Conservation (phyloP, 805 yeast species). For the Diddensiella santjacobensis region DNA sequence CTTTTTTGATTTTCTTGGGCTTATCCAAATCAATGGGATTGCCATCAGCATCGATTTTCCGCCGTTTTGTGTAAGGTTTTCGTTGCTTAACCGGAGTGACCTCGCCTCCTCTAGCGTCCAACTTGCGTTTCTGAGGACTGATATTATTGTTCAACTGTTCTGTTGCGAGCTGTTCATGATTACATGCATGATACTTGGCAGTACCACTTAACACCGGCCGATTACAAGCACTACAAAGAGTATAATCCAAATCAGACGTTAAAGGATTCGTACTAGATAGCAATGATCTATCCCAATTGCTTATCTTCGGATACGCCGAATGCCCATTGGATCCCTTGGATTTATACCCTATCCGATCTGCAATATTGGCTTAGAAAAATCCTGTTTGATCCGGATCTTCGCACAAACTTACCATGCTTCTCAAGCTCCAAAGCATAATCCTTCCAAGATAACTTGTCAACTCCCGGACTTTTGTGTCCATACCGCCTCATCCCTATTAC, state of each 20-base stretch:
- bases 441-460: constrained; percentile 11
- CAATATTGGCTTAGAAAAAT: too few relatives aligned
- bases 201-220: constrained; percentile 29
- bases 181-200: constrained; percentile 21
- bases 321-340: too few relatives aligned
- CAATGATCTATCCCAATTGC: constrained; percentile 25
- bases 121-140: constrained; percentile 3
- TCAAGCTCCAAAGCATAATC: constrained; percentile 17
- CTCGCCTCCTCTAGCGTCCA: background rate
- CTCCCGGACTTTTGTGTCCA: background rate
- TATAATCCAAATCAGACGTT: constrained; percentile 26
- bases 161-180: background rate
- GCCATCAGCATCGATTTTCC: constrained; percentile 1
- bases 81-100: constrained; percentile 7
- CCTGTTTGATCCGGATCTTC: too few relatives aligned
- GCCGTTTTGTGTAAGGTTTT: constrained; percentile 13
- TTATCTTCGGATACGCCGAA: constrained; percentile 9
- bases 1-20: constrained; percentile 16
- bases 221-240: constrained; percentile 29
- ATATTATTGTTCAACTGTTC: background rate
- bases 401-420: constrained; percentile 8
- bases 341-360: too few relatives aligned
- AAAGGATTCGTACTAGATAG: constrained; percentile 27
- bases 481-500: background rate
- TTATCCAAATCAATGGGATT: background rate